Conservation (phyloP, 768 basidiomycete genomes). For the Candolleomyces eurysporus region DNA sequence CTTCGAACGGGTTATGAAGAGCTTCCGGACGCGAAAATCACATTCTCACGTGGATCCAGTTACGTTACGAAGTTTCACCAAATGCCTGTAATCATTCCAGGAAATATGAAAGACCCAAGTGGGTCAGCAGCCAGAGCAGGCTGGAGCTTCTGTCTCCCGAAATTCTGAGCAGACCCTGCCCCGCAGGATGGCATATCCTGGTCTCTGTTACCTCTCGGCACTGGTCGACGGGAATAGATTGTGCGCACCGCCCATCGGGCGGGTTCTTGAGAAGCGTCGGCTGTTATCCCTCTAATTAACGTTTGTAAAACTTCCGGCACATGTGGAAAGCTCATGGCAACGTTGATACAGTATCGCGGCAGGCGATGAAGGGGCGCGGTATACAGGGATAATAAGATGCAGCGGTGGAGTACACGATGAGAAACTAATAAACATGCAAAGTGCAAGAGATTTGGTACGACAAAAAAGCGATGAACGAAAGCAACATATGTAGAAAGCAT, state of each 20-base stretch:
- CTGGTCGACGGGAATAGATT: no score
- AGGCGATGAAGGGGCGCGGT: background rate
- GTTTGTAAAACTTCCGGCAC: constrained; percentile 7
- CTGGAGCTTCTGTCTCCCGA: background rate
- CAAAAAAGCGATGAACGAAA: background rate
- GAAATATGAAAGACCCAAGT: background rate
- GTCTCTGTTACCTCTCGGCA: no score
- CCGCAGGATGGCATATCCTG: no score
- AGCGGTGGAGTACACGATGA: background rate
- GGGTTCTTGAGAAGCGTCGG: constrained; percentile 5
- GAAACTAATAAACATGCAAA: no score
- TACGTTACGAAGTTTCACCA: background rate
- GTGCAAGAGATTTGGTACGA: background rate
- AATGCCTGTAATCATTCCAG: background rate
- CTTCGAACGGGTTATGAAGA: constrained; percentile 3
- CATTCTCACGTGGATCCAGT: constrained; percentile 6
- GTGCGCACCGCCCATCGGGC: background rate
- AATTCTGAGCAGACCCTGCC: no score
- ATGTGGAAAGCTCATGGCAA: background rate
- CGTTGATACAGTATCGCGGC: background rate
- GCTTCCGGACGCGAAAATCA: constrained; percentile 9
- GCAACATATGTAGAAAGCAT: background rate
- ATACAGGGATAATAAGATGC: background rate
- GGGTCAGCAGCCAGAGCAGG: background rate
- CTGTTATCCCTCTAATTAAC: constrained; percentile 12